These are phyloP conservation scores for Phyllosticta citribraziliensis DNA, from an alignment of 2,329 filamentous ascomycete species.

Conservation along the genomic window DNA sequence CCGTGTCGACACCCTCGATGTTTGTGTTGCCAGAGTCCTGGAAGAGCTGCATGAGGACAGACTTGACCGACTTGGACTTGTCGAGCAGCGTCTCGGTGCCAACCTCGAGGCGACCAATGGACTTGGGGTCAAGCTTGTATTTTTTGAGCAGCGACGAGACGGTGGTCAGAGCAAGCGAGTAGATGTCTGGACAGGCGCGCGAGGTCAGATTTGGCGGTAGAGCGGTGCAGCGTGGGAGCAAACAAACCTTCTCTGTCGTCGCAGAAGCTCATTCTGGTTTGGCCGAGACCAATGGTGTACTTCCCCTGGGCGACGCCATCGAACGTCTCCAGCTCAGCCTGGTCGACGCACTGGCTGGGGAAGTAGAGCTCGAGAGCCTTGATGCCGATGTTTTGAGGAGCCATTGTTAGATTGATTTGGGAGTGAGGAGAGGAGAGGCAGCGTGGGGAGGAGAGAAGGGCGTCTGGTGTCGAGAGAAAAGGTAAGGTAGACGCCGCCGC, in stretches of 20 bases:
- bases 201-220: constrained; percentile 1
- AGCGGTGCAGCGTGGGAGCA: not conserved
- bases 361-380: constrained; percentile 47
- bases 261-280: constrained; percentile 48
- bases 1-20: constrained; percentile 44
- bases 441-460: constrained; percentile 11
- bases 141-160: constrained; percentile 43
- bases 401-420: constrained; percentile 25
- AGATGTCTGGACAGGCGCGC: constrained; percentile 34
- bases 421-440: not conserved
- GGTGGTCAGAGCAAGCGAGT: constrained; percentile 43
- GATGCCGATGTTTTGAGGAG: constrained; percentile 43
- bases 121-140: constrained; percentile 42
- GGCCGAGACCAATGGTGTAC: constrained; percentile 46
- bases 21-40: constrained; percentile 43
- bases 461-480: constrained; percentile 14
- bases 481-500: not conserved
- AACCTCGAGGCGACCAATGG: constrained; percentile 43
- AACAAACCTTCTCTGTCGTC: constrained; percentile 43
- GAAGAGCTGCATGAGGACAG: constrained; percentile 45
- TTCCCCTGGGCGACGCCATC: constrained; percentile 43
- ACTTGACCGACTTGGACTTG: constrained; percentile 48
- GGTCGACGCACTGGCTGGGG: constrained; percentile 45
- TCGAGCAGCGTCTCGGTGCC: constrained; percentile 46
- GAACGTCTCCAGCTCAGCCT: constrained; percentile 45